Conservation (phyloP, 2,329 filamentous ascomycete species). For the Cordyceps javanica region DNA sequence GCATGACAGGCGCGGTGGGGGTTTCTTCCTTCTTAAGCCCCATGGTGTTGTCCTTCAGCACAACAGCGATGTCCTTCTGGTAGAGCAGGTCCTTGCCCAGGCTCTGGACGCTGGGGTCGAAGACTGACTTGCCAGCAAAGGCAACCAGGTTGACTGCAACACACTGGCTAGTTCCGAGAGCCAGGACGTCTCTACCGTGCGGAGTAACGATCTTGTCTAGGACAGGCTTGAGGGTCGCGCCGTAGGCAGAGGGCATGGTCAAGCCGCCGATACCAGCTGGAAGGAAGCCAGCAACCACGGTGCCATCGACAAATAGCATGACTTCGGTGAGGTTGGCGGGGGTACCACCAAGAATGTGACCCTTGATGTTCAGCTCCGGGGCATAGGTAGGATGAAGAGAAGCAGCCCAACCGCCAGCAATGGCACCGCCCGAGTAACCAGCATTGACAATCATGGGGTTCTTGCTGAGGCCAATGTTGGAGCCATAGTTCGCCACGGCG, state of each 20-base stretch:
- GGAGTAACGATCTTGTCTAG: slow-evolving; percentile 4
- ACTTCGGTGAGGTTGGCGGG: slow-evolving; percentile 11
- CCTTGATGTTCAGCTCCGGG: slow-evolving; percentile 5
- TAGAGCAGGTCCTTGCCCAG: slow-evolving; percentile 7
- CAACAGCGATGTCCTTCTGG: not conserved
- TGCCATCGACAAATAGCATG: not conserved
- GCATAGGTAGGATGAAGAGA: slow-evolving; percentile 9
- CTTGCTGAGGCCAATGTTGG: slow-evolving; percentile 1
- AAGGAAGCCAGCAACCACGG: slow-evolving; percentile 1
- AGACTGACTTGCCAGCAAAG: slow-evolving; percentile 7
- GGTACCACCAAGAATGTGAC: slow-evolving; percentile 4
- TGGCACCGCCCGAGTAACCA: slow-evolving; percentile 13
- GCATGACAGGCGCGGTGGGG: slow-evolving; percentile 8
- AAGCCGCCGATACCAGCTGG: slow-evolving; percentile 26
- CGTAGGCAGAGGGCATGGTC: slow-evolving; percentile 9
- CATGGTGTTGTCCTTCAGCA: slow-evolving; percentile 1
- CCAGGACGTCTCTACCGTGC: not conserved
- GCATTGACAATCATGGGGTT: slow-evolving; percentile 10
- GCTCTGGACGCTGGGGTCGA: slow-evolving; percentile 8
- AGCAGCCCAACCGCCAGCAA: slow-evolving; percentile 12
- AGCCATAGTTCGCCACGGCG: slow-evolving; percentile 3
- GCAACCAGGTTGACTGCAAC: not conserved
- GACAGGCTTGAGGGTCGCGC: not conserved
- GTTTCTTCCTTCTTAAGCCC: slow-evolving; percentile 9
- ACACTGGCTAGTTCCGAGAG: slow-evolving; percentile 6